Conservation (phyloP, 2,329 filamentous ascomycete genomes). For the Diaporthe sp. region DNA sequence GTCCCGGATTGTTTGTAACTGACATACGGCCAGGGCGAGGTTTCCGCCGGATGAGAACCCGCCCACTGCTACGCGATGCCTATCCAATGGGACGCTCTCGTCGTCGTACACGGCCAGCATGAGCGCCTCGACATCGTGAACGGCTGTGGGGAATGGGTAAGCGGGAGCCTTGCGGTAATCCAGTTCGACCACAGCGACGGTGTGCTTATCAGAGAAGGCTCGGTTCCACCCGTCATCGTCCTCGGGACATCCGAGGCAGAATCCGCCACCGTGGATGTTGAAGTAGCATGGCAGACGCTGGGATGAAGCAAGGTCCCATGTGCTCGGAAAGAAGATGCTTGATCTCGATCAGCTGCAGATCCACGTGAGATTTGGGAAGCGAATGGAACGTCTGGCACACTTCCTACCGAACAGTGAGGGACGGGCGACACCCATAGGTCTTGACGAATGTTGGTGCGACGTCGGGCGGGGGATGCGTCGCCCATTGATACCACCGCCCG, state of each 20-base stretch:
- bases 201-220: neutral
- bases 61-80: neutral
- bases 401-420: neutral
- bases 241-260: slow-evolving; percentile 1
- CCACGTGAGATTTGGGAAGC: no score
- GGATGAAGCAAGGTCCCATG: neutral
- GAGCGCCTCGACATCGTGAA: slow-evolving; percentile 4
- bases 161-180: neutral
- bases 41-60: neutral
- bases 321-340: neutral
- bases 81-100: neutral
- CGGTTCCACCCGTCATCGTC: slow-evolving; percentile 2
- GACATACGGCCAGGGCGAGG: neutral
- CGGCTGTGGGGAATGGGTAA: neutral
- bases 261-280: slow-evolving; percentile 7
- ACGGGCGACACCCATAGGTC: neutral
- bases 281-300: slow-evolving; percentile 4
- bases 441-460: neutral
- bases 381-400: neutral
- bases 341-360: neutral
- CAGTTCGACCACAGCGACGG: neutral
- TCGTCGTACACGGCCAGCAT: neutral
- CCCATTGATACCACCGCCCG: neutral
- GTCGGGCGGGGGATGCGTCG: neutral
- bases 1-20: neutral